These are phyloP conservation scores for Phaeophleospora eucalypticola DNA, from an alignment of 2,329 filamentous ascomycete species.

Conservation along the genomic window DNA sequence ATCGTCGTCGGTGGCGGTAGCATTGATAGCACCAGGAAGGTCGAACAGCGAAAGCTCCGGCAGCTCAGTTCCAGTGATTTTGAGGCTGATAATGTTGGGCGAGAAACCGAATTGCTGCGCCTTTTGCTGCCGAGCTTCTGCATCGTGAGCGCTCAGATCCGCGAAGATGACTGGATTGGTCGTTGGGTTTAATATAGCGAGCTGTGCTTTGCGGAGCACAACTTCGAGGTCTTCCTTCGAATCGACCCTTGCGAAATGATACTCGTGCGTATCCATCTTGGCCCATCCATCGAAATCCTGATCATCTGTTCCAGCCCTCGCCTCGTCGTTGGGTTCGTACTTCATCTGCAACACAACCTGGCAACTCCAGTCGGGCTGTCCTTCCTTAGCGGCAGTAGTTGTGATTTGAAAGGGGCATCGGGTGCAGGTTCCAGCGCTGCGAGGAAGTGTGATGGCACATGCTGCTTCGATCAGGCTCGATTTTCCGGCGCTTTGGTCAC, in stretches of 20 bases:
- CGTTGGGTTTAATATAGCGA: slow-evolving; percentile 69
- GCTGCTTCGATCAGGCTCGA: slow-evolving; percentile 40
- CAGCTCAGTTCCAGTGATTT: slow-evolving; percentile 67
- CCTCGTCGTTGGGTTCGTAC: slow-evolving; percentile 57
- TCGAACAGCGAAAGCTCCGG: slow-evolving; percentile 80
- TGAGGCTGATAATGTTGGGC: slow-evolving; percentile 73
- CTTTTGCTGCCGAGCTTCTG: slow-evolving; percentile 17
- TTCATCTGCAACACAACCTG: slow-evolving; percentile 61
- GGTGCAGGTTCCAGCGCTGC: slow-evolving; percentile 70
- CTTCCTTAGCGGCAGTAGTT: slow-evolving; percentile 50
- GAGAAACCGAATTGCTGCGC: slow-evolving; percentile 63
- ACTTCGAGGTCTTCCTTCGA: slow-evolving; percentile 62
- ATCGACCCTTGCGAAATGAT: slow-evolving; percentile 60
- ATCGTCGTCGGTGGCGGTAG: slow-evolving; percentile 57
- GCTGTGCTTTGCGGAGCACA: slow-evolving; percentile 68
- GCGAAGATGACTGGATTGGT: slow-evolving; percentile 43
- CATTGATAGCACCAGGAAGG: slow-evolving; percentile 75
- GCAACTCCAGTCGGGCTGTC: slow-evolving; percentile 57
- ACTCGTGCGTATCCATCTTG: slow-evolving; percentile 39
- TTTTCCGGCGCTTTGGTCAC: slow-evolving; percentile 72
- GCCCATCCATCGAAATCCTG: slow-evolving; percentile 65
- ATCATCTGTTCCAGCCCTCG: slow-evolving; percentile 52
- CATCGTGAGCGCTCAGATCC: slow-evolving; percentile 11
- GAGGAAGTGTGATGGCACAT: slow-evolving; percentile 65
- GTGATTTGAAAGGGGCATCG: slow-evolving; percentile 74